Evolutionary conservation across 768 basidiomycete genomes (phyloP), one percentile per base, ranked within the genome.

Genomic region (Phlegmacium glaucopus): DNA sequence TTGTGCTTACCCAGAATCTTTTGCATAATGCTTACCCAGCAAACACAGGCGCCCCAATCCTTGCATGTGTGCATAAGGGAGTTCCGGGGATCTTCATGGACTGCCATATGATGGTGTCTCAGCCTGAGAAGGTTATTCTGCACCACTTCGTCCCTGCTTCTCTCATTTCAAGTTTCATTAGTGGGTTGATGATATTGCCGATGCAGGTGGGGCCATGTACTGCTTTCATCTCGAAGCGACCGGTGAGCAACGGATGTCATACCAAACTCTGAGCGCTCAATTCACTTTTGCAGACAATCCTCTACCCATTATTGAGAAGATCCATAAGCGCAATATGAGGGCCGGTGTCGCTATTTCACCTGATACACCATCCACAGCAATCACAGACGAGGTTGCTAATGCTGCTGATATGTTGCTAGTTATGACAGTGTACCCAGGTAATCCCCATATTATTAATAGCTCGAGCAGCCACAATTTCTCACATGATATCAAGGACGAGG

Each of bases 81-180:
- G 80, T 97, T 16, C 94, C 95, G 2, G 90, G 82, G 44, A 96
- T 97, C 57, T 98, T 94, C 74, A 98, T 99, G 95, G 96, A 99
- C 68, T 97, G 94, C 67, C 96, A 99, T 69, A 98, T 98, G 96
- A 99, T 99, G 96, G 96, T 99, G 15, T 66, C 93, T 0, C 74
- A 97, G 41, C 96, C 96, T 9, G 90, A 88, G 61, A 85, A 87
- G 76, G 94, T 91, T 12, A 7, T 28, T 38, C 12, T 32, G 35
- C 42, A 18, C 9, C 9, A 15, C 29, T 15, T 6, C 30, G 5
- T 22, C 22, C 3, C 22, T 22, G 22, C 22, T 22, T 22, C 22
- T 5, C 22, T 22, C 22, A 22, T 22, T 22, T 22, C 5, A 22
- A 22, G 22, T 2, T 22, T 22, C 5, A 22, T 22, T 48, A 98